Evolutionary conservation across 1,139 yeast genomes (phyloP), one percentile per base, ranked within the genome.

Genomic region (Suhomyces bribrorum): DNA sequence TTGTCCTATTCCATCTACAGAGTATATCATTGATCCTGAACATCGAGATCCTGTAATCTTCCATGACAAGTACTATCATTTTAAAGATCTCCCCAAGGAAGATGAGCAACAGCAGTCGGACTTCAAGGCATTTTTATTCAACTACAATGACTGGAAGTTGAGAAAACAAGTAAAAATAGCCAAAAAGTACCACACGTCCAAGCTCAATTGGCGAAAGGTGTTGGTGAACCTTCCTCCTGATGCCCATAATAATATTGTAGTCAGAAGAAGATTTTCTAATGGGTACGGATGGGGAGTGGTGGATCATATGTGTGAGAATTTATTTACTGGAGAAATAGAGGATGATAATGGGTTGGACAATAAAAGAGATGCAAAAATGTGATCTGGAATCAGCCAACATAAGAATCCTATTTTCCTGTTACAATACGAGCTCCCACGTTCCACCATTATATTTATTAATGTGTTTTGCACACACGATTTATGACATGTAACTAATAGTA

Each of bases 21-120:
- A 55, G 8, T 72, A 52, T 44, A 56, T 73, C 11, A 44, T 59
- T 27, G 52, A 65, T 15, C 78, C 78, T 0, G 60, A 57, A 0
- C 44, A 65, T 1, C 66, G 96, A 27, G 64, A 68, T 18, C 76
- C 75, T 25, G 73, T 77, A 1, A 81, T 87, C 8, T 70, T 92
- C 49, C 98, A 92, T 58, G 98, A 92, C 56, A 79, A 83, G 49
- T 66, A 79, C 16, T 92, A 92, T 59, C 69, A 64, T 26, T 85
- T 81, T 42, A 61, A 69, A 3, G 86, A 83, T 49, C 61, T 85
- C 2, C 96, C 96, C 11, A 36, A 41, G 13, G 37, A 37, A 18
- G 43, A 45, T 14, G 41, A 38, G 9, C 32, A 33, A 17, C 36
- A 30, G 27, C 14, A 35, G 5, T 33, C 37, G 5, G 28, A 30